Conservation (phyloP, 371 early-diverging fungal genomes). For the Lichtheimia hyalospora region DNA sequence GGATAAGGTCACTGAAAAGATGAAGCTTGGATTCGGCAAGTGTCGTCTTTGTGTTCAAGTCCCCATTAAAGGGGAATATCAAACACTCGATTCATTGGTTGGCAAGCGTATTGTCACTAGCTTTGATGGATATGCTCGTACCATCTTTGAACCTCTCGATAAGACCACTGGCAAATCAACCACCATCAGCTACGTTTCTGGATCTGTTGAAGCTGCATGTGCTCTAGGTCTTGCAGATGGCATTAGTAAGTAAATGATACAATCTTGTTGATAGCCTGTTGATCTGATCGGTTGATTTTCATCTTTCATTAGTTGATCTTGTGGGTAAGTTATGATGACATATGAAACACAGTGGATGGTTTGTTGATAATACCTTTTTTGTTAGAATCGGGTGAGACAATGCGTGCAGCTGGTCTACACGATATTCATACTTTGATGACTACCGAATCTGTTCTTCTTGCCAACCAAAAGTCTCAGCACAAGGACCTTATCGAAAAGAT, state of each 20-base stretch:
- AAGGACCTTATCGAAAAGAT: constrained; percentile 73
- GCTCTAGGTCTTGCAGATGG: constrained; percentile 95
- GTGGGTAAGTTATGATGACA: constrained; percentile 41
- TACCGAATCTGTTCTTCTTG: constrained; percentile 88
- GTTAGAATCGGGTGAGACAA: constrained; percentile 96
- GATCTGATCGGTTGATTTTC: neutral
- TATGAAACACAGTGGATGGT: neutral
- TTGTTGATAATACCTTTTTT: constrained; percentile 11
- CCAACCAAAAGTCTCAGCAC: constrained; percentile 62
- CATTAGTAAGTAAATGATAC: constrained; percentile 68
- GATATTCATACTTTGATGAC: constrained; percentile 78
- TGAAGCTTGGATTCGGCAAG: constrained; percentile 88
- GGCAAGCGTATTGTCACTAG: constrained; percentile 94
- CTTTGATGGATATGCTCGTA: constrained; percentile 71
- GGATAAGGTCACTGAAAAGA: constrained; percentile 71
- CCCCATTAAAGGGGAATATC: constrained; percentile 51
- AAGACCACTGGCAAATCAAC: constrained; percentile 59
- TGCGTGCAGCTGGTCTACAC: constrained; percentile 96
- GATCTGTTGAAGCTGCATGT: constrained; percentile 96
- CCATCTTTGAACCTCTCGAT: constrained; percentile 74
- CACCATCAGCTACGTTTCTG: constrained; percentile 80
- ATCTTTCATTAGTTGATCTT: constrained; percentile 50
- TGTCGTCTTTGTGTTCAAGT: constrained; percentile 88
- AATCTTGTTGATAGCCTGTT: neutral
- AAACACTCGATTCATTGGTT: constrained; percentile 68